Evolutionary conservation across 129 eudicot species (phyloP), one percentile per base, ranked within the genome.

Genomic region (Flaveria ramosissima): DNA sequence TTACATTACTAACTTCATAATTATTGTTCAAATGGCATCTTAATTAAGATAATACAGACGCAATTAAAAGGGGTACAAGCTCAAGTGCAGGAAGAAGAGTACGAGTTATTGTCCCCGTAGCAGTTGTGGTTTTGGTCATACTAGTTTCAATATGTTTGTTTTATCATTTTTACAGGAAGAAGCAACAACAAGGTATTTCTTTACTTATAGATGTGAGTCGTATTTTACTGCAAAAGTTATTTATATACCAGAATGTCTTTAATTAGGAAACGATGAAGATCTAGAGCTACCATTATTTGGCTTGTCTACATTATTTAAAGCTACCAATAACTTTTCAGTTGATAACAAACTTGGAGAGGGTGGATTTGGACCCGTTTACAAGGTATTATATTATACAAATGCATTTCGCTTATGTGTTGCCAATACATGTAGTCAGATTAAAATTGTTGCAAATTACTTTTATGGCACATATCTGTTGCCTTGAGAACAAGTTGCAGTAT

Each of bases 101-200:
- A 53, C 24, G 21, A 8, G 60, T 53, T 5, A 53, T 53, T 6
- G 60, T 53, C 9, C 60, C 23, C 0, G 0, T 53, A 17, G 23
- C 23, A 17, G 17, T n/a, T 53, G 23, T 53, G 7, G 60, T 53
- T 53, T 15, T 3, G 11, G 9, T 53, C 60, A n/a, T 53, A 6
- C 10, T n/a, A 53, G 23, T 53, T 53, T 53, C 56, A 15, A 6
- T 53, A 53, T 53, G 60, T 20, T 16, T 53, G 17, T 53, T 53
- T 53, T 16, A 53, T 53, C 60, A 21, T 53, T 52, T 52, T 52
- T 1, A 52, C 17, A n/a, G 2, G 24, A 53, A 6, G 60, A 53
- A 53, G 60, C 60, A n/a, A 0, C 9, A 52, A 11, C 96, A 90
- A 67, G 96, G 96, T 23, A 64, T 76, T 9, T 77, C 15, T 77